Base-by-base conservation (phyloP, 2,329 filamentous ascomycete genomes). In the Chaetomiaceae sp. region DNA sequence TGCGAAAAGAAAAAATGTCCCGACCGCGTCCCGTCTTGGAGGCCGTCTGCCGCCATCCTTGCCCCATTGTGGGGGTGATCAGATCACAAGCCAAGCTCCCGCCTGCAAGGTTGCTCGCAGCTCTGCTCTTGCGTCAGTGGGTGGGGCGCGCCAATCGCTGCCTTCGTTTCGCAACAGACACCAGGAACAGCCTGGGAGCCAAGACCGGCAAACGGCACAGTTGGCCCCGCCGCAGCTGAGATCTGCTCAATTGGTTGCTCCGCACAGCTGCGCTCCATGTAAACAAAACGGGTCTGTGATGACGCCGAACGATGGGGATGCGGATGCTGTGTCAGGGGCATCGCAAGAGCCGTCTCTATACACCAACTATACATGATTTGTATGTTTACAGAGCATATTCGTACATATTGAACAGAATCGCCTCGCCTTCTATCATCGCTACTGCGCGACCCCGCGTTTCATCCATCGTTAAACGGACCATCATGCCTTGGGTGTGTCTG, bases 141-240 rank as follows among this genome's bases (percentile, higher is more conserved):
- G 25, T 41, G 23, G 30, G 23, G 16, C 25, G 17, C 39, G 21
- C 47, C 51, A 44, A 54, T 46, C 21, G 34, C 12, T 13, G 30
- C 19, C 3, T 19, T 38, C n/a, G 16, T 33, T 47, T 33, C 38
- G 30, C 19, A 16, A 21, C 14, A 27, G 27, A 35, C 25, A 19
- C 13, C 39, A 12, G 33, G 34, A 38, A 35, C 33, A 12, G 17
- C 21, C n/a, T 8, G 21, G 2, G 8, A 13, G 35, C 42, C 33
- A 46, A 50, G 34, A 44, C 19, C 48, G 52, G 52, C 17, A 44
- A 33, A 9, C 52, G 52, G 52, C 52, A 54, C 44, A 31, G 41
- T 21, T 16, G 30, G 21, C 16, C 7, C 27, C 25, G 10, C 16
- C 34, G 25, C 34, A 25, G 35, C 38, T 43, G 20, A 33, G 37